phyloP scores from a whole-genome alignment of 176 grass and related monocot genomes.

The Oryza australiensis region DNA sequence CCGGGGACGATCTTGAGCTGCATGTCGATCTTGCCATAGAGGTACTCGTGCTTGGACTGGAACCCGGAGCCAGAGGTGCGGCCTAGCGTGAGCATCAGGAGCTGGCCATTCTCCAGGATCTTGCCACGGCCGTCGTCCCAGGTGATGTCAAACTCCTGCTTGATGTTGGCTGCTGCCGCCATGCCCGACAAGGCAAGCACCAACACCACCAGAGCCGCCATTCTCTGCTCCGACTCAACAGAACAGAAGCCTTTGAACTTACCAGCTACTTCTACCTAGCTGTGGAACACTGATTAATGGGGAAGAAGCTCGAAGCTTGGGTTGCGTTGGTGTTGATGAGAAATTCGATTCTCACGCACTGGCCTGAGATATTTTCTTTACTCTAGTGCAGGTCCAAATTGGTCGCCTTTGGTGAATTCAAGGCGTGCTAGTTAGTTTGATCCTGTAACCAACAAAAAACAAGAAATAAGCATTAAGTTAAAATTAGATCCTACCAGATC shows the following conservation, averaged over 20 bases:
- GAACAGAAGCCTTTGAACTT: too few species aligned
- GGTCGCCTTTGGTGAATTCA: too few species aligned
- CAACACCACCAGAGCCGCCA: neutral
- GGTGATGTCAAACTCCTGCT: slow-evolving; percentile 73
- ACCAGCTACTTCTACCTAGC: too few species aligned
- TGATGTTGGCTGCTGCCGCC: slow-evolving; percentile 46
- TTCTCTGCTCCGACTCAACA: neutral
- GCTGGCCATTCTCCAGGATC: slow-evolving; percentile 52
- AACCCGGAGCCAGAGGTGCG: slow-evolving; percentile 68
- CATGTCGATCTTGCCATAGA: slow-evolving; percentile 95
- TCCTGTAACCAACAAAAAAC: too few species aligned
- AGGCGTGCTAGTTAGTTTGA: too few species aligned
- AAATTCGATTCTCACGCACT: too few species aligned
- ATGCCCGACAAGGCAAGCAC: slow-evolving; percentile 11
- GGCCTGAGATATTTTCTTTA: too few species aligned
- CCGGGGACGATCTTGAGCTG: slow-evolving; percentile 77
- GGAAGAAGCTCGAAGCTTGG: neutral
- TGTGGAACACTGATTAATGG: neutral
- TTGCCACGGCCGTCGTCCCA: slow-evolving; percentile 80
- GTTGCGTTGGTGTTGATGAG: slow-evolving; percentile 4
- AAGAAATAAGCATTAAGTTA: too few species aligned
- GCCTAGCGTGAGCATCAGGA: slow-evolving; percentile 68
- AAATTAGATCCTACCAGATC: too few species aligned
- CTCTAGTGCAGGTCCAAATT: too few species aligned
- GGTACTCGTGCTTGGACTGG: slow-evolving; percentile 83